Evolutionary conservation across 2,329 filamentous ascomycete species (phyloP).

Genomic region (Pseudogymnoascus sp.): DNA sequence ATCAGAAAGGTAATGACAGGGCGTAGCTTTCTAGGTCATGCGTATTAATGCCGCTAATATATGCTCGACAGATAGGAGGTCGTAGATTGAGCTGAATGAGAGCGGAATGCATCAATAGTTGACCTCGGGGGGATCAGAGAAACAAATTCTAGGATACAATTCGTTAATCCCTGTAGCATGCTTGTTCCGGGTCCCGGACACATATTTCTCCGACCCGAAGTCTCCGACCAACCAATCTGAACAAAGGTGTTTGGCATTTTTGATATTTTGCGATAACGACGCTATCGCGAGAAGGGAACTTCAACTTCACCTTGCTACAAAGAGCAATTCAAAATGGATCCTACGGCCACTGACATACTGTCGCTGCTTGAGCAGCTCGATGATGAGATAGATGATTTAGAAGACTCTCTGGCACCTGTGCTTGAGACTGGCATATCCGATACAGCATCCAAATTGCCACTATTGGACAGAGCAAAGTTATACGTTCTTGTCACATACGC

Average conservation of each 20-base stretch:
- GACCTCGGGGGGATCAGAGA: slow-evolving; percentile 8
- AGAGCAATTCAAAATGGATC: slow-evolving; percentile 34
- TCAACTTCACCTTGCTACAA: neutral
- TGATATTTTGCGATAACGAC: slow-evolving; percentile 7
- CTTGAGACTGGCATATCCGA: slow-evolving; percentile 57
- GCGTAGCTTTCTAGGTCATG: neutral
- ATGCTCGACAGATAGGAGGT: slow-evolving; percentile 4
- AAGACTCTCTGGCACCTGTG: slow-evolving; percentile 67
- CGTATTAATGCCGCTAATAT: neutral
- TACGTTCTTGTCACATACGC: slow-evolving; percentile 83
- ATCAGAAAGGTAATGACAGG: slow-evolving; percentile 5
- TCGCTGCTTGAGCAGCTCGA: slow-evolving; percentile 49
- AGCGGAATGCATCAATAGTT: neutral
- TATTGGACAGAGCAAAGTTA: slow-evolving; percentile 93
- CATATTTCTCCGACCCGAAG: neutral
- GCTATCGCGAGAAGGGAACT: neutral
- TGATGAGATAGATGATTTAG: slow-evolving; percentile 69
- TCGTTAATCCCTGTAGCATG: slow-evolving; percentile 4
- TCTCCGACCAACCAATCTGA: slow-evolving; percentile 4
- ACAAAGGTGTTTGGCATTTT: slow-evolving; percentile 4
- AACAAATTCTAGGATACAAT: slow-evolving; percentile 9
- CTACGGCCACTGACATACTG: slow-evolving; percentile 22
- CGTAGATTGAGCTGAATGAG: neutral
- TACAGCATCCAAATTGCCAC: slow-evolving; percentile 68
- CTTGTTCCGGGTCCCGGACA: neutral